Percentiles rank a stretch among this genome's conserved stretches.
Evolutionary conservation across 257 asterid species (phyloP).

Genomic region (Sherardia arvensis): DNA sequence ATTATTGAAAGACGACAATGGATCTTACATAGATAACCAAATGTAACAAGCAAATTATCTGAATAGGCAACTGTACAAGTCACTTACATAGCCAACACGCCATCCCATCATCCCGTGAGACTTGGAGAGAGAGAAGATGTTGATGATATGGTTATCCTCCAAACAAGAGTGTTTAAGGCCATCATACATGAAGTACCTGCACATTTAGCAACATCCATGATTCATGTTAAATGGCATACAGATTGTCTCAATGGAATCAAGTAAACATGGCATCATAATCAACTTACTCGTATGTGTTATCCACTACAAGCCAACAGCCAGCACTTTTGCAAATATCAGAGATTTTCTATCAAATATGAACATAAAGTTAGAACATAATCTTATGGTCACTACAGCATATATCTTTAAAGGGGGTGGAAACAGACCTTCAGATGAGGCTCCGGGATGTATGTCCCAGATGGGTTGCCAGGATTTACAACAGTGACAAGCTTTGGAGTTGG

Average conservation of each 20-base stretch:
- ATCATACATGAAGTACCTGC: constrained; percentile 97
- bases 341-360: constrained; percentile 46
- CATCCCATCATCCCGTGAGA: constrained; percentile 99
- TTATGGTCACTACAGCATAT: background rate
- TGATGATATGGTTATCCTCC: constrained; percentile 76
- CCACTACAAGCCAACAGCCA: constrained; percentile 92
- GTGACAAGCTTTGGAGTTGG: constrained; percentile 95
- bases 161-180: constrained; percentile 69
- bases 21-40: background rate
- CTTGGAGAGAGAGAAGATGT: constrained; percentile 87
- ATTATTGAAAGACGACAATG: too few relatives aligned
- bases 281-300: constrained; percentile 97
- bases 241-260: background rate
- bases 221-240: background rate
- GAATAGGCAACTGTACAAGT: too few relatives aligned
- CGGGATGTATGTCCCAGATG: constrained; percentile 94
- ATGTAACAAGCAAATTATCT: too few relatives aligned
- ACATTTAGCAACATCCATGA: background rate
- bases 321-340: constrained; percentile 72
- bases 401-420: background rate
- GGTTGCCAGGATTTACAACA: constrained; percentile 97
- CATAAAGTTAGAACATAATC: background rate
- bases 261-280: background rate
- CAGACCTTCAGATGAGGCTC: constrained; percentile 85
- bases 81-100: constrained; percentile 99